phyloP scores from a whole-genome alignment of 176 grass and related monocot genomes.

The Zea luxurians region DNA sequence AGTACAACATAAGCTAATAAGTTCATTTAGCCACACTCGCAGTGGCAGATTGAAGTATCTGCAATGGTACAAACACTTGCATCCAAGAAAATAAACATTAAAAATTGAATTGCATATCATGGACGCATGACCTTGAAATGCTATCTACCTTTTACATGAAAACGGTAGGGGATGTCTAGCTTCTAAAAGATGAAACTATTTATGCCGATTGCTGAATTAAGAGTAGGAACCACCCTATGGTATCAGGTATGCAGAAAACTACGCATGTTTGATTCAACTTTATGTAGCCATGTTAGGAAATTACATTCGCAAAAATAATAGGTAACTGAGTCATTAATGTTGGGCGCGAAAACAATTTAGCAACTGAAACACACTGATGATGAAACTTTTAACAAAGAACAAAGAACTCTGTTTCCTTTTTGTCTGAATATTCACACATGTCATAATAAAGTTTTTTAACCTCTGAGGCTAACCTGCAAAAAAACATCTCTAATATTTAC shows the following conservation, averaged over 20 bases:
- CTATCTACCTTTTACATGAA: constrained; percentile 3
- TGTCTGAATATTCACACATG: background rate
- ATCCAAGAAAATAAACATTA: no score
- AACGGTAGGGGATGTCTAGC: constrained; percentile 22
- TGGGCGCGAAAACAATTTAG: constrained; percentile 3
- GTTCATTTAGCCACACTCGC: constrained; percentile 21
- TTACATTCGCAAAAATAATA: constrained; percentile 16
- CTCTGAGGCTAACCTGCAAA: background rate
- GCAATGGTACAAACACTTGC: constrained; percentile 4
- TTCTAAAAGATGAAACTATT: constrained; percentile 10
- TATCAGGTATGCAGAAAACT: background rate
- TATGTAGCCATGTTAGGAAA: constrained; percentile 4
- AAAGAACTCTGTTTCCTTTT: constrained; percentile 21
- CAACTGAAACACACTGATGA: constrained; percentile 16
- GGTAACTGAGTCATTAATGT: background rate
- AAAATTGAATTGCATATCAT: background rate
- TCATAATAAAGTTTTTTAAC: background rate
- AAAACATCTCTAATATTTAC: constrained; percentile 1
- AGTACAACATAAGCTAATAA: constrained; percentile 38
- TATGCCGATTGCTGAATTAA: background rate
- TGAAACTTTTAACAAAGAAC: constrained; percentile 11
- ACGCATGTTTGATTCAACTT: background rate
- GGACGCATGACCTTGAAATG: background rate
- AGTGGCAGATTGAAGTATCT: constrained; percentile 6
- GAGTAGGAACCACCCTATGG: background rate